These are phyloP conservation scores for Meredithiella fracta DNA, from an alignment of 2,329 filamentous ascomycete genomes.

Conservation along the genomic window DNA sequence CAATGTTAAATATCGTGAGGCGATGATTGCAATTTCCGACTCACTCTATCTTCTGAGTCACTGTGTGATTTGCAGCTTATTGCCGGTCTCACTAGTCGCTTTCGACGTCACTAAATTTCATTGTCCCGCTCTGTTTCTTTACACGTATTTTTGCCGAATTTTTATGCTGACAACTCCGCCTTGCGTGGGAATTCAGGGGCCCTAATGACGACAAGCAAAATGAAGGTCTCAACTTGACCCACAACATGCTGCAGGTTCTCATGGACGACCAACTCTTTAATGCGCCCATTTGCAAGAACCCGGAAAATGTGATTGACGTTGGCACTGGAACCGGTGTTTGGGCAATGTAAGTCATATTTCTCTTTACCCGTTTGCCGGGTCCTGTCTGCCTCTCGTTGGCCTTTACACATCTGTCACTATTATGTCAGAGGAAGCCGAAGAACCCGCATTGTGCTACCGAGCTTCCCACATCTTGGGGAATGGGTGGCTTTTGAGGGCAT, in stretches of 20 bases:
- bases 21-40: too few species aligned
- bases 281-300: conserved; percentile 16
- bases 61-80: too few species aligned
- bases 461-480: neutral
- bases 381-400: too few species aligned
- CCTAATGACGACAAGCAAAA: conserved; percentile 19
- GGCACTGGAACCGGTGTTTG: conserved; percentile 22
- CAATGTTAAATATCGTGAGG: neutral
- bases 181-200: conserved; percentile 13
- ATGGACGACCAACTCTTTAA: conserved; percentile 15
- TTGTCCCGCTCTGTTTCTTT: neutral
- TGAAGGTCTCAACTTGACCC: conserved; percentile 14
- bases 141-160: neutral
- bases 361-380: too few species aligned
- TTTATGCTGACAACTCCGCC: neutral
- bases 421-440: neutral
- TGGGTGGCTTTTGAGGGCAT: too few species aligned
- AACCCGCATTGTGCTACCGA: neutral
- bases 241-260: conserved; percentile 11
- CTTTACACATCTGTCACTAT: too few species aligned
- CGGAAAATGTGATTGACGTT: conserved; percentile 21
- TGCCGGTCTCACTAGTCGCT: too few species aligned
- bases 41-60: too few species aligned
- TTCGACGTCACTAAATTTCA: too few species aligned
- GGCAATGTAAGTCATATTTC: conserved; percentile 20